phyloP scores from a whole-genome alignment of 768 basidiomycete species.

The Suillus subluteus region DNA sequence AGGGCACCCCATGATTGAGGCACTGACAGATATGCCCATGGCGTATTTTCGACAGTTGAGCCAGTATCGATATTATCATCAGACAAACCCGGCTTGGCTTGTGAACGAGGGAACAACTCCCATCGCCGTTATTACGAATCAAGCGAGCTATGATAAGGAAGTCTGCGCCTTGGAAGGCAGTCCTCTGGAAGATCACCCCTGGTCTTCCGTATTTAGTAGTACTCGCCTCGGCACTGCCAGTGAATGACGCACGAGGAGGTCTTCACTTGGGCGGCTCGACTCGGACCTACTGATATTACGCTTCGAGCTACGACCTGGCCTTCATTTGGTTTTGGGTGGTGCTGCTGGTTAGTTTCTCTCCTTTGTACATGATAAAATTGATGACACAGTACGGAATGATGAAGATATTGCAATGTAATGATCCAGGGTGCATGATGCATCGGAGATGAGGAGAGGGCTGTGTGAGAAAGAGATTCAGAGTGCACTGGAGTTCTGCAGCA shows the following conservation, averaged over 20 bases:
- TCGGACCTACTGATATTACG: slow-evolving; percentile 34
- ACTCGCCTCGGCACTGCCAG: slow-evolving; percentile 48
- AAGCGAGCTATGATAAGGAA: slow-evolving; percentile 47
- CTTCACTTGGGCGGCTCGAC: neutral
- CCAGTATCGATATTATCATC: slow-evolving; percentile 8
- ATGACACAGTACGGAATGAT: neutral
- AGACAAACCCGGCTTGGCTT: slow-evolving; percentile 75
- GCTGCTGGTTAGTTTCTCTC: slow-evolving; percentile 43
- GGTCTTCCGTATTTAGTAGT: slow-evolving; percentile 36
- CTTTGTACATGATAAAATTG: neutral
- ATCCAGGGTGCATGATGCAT: slow-evolving; percentile 65
- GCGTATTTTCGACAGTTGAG: slow-evolving; percentile 7
- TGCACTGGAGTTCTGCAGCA: too few relatives aligned
- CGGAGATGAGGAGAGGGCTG: slow-evolving; percentile 71
- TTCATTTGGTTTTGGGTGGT: slow-evolving; percentile 65
- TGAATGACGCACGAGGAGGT: slow-evolving; percentile 8
- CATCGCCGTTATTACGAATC: slow-evolving; percentile 62
- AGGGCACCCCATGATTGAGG: slow-evolving; percentile 70
- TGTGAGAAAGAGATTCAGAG: slow-evolving; percentile 64
- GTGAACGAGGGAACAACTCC: slow-evolving; percentile 68
- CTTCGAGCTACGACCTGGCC: slow-evolving; percentile 48
- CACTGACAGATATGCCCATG: slow-evolving; percentile 57
- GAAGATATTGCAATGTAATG: slow-evolving; percentile 42
- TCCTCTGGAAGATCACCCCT: slow-evolving; percentile 29
- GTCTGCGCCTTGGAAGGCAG: slow-evolving; percentile 32